Evolutionary conservation across 2,329 filamentous ascomycete species (phyloP).

Genomic region (Pyrenophora graminea): DNA sequence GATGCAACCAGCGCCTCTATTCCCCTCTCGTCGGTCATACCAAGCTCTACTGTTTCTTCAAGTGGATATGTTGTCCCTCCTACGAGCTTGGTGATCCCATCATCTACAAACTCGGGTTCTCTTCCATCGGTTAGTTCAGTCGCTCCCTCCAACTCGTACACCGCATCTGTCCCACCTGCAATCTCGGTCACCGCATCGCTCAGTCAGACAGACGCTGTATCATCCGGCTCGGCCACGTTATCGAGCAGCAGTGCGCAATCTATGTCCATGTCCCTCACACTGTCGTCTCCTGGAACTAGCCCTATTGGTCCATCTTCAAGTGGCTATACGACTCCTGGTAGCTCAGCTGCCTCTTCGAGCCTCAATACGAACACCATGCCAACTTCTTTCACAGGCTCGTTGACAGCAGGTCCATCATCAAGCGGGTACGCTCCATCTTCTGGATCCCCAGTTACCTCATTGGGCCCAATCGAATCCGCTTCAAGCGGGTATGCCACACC

Average conservation of each 20-base stretch:
- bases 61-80: conserved; percentile 5
- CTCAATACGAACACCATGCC: background rate
- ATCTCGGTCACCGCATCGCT: background rate
- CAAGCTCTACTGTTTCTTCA: conserved; percentile 1
- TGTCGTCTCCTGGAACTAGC: background rate
- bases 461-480: background rate
- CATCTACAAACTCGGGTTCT: conserved; percentile 1
- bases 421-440: background rate
- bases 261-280: conserved; percentile 1
- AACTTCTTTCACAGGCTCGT: background rate
- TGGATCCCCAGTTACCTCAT: background rate
- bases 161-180: background rate
- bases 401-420: conserved; percentile 1
- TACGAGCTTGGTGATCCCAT: conserved; percentile 4
- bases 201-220: conserved; percentile 5
- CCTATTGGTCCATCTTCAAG: conserved; percentile 4
- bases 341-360: conserved; percentile 2
- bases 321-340: conserved; percentile 2
- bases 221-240: background rate
- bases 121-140: background rate
- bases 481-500: conserved; percentile 2
- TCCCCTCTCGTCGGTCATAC: conserved; percentile 1
- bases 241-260: conserved; percentile 2
- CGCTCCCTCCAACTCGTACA: background rate
- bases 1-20: conserved; percentile 6